A percentile compares a stretch with the other conserved stretches of the same genome.
Conservation (phyloP, 2,329 filamentous ascomycete species). For the Aureobasidium melanogenum region DNA sequence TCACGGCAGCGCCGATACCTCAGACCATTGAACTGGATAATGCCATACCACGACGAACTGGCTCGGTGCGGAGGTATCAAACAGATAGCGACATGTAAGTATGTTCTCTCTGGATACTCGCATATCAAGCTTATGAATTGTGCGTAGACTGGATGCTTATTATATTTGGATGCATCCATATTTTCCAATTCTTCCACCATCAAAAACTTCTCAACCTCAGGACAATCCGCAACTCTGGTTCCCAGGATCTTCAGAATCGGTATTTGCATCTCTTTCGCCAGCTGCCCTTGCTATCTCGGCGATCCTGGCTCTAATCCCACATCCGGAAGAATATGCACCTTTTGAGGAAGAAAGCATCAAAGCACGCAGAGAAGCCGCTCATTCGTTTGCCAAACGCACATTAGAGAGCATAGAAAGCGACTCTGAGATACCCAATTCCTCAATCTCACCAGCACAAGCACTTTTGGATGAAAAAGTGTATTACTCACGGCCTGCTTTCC, state of each 20-base stretch:
- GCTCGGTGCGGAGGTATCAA: background rate
- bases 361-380: slow-evolving; percentile 40
- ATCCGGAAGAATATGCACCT: slow-evolving; percentile 31
- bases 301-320: slow-evolving; percentile 41
- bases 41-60: background rate
- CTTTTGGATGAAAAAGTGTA: slow-evolving; percentile 30
- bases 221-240: slow-evolving; percentile 22
- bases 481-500: slow-evolving; percentile 33
- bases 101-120: background rate
- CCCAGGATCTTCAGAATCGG: slow-evolving; percentile 24
- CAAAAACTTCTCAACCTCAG: slow-evolving; percentile 27
- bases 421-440: slow-evolving; percentile 37
- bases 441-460: slow-evolving; percentile 38
- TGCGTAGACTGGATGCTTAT: slow-evolving; percentile 39
- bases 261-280: slow-evolving; percentile 35
- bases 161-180: slow-evolving; percentile 46
- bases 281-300: slow-evolving; percentile 41
- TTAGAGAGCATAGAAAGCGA: slow-evolving; percentile 43
- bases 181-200: slow-evolving; percentile 42
- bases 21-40: background rate
- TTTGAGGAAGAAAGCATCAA: slow-evolving; percentile 32
- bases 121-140: background rate
- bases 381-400: slow-evolving; percentile 40
- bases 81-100: slow-evolving; percentile 3
- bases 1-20: background rate